Conservation (phyloP, 768 basidiomycete genomes). For the Podaxis carcinomalis region DNA sequence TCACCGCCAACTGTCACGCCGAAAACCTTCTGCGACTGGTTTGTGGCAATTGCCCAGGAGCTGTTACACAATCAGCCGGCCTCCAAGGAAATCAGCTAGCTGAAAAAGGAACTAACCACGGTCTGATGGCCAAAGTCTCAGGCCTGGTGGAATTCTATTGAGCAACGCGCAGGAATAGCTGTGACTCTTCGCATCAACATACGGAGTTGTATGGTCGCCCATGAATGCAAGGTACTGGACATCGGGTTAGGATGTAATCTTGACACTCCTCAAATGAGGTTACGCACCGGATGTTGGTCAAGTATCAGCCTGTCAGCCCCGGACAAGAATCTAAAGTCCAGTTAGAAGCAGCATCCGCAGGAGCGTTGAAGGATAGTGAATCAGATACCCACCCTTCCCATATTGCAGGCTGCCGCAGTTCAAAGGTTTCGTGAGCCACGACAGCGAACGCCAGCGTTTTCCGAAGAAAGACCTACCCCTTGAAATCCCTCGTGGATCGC, state of each 20-base stretch:
- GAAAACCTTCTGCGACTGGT: conserved; percentile 63
- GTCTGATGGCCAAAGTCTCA: conserved; percentile 36
- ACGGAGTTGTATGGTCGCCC: conserved; percentile 35
- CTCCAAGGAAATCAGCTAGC: conserved; percentile 13
- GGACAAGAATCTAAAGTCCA: conserved; percentile 51
- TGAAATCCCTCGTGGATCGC: conserved; percentile 67
- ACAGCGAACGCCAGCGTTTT: background rate
- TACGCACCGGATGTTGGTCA: conserved; percentile 75
- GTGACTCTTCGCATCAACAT: conserved; percentile 19
- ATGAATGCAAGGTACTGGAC: conserved; percentile 42
- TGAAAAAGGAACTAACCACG: conserved; percentile 31
- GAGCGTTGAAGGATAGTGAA: background rate
- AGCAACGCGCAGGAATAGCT: conserved; percentile 9
- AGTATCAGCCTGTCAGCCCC: conserved; percentile 74
- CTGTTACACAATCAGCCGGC: conserved; percentile 26
- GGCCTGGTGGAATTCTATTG: conserved; percentile 22
- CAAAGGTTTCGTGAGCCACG: conserved; percentile 5
- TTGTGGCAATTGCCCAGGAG: conserved; percentile 46
- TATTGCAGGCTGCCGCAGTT: conserved; percentile 29
- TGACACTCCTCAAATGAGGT: background rate
- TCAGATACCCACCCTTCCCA: conserved; percentile 35
- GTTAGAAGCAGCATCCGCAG: background rate
- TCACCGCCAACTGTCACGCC: conserved; percentile 83
- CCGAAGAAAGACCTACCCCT: conserved; percentile 32
- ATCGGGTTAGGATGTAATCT: conserved; percentile 13